Conservation (phyloP, 805 yeast genomes). For the Myxozyma udenii region DNA sequence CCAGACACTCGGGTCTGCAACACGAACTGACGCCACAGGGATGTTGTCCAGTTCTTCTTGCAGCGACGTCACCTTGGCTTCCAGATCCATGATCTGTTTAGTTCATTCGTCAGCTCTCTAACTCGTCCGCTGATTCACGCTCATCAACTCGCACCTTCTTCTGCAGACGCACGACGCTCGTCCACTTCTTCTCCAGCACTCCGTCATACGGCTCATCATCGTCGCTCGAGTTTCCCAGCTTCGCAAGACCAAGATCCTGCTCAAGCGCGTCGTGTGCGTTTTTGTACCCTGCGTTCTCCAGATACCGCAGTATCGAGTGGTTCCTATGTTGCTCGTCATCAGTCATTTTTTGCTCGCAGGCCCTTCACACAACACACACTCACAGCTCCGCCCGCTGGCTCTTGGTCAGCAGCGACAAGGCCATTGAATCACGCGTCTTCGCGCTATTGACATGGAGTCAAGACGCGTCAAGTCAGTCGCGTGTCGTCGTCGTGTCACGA, state of each 20-base stretch:
- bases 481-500: no score
- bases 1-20: slow-evolving; percentile 50
- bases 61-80: slow-evolving; percentile 52
- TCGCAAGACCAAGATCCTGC: slow-evolving; percentile 5
- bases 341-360: not conserved
- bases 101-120: not conserved
- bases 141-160: slow-evolving; percentile 44
- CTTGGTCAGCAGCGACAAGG: slow-evolving; percentile 14
- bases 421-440: no score
- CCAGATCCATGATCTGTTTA: slow-evolving; percentile 53
- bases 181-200: slow-evolving; percentile 77
- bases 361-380: not conserved
- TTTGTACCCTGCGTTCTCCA: slow-evolving; percentile 12
- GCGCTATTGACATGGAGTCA: no score
- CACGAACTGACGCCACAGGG: slow-evolving; percentile 36
- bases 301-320: slow-evolving; percentile 16
- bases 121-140: not conserved
- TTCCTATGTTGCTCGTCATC: slow-evolving; percentile 4
- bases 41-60: slow-evolving; percentile 44
- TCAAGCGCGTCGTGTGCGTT: slow-evolving; percentile 7
- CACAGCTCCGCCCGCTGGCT: slow-evolving; percentile 28
- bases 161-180: slow-evolving; percentile 77
- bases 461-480: no score
- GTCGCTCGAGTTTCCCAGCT: not conserved
- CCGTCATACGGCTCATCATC: slow-evolving; percentile 25